phyloP scores from a whole-genome alignment of 2,329 filamentous ascomycete species.

The Aspergillus sp. region DNA sequence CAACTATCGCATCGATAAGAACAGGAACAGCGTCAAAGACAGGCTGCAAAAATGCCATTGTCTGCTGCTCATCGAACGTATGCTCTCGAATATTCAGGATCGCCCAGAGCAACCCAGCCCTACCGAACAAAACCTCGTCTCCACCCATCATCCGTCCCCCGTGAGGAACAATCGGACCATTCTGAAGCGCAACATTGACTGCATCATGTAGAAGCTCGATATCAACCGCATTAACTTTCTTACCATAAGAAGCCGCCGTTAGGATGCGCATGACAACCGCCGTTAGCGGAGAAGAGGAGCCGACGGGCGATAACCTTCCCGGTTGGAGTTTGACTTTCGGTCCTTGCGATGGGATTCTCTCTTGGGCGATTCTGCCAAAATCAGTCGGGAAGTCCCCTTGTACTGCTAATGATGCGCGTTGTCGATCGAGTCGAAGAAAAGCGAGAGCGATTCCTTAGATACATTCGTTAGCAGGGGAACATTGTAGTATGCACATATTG shows the following conservation, averaged over 20 bases:
- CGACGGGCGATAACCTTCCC: slow-evolving; percentile 35
- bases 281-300: slow-evolving; percentile 30
- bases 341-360: slow-evolving; percentile 26
- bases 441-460: slow-evolving; percentile 36
- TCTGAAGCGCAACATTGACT: slow-evolving; percentile 28
- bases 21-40: slow-evolving; percentile 30
- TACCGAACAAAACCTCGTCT: slow-evolving; percentile 41
- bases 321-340: slow-evolving; percentile 26
- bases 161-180: slow-evolving; percentile 27
- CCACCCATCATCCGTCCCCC: slow-evolving; percentile 30
- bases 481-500: not conserved
- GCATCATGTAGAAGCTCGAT: slow-evolving; percentile 29
- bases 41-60: slow-evolving; percentile 18
- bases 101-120: slow-evolving; percentile 38
- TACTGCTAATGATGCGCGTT: slow-evolving; percentile 27
- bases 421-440: slow-evolving; percentile 39
- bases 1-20: slow-evolving; percentile 34
- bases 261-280: slow-evolving; percentile 23
- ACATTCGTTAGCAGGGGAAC: slow-evolving; percentile 4
- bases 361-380: slow-evolving; percentile 27
- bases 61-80: slow-evolving; percentile 20
- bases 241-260: slow-evolving; percentile 4
- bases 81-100: slow-evolving; percentile 35
- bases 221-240: slow-evolving; percentile 19
- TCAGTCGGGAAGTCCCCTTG: slow-evolving; percentile 15